A percentile compares a stretch with the other conserved stretches of the same genome.
phyloP scores from a whole-genome alignment of 1,139 yeast species.

The Wickerhamomyces sp. region DNA sequence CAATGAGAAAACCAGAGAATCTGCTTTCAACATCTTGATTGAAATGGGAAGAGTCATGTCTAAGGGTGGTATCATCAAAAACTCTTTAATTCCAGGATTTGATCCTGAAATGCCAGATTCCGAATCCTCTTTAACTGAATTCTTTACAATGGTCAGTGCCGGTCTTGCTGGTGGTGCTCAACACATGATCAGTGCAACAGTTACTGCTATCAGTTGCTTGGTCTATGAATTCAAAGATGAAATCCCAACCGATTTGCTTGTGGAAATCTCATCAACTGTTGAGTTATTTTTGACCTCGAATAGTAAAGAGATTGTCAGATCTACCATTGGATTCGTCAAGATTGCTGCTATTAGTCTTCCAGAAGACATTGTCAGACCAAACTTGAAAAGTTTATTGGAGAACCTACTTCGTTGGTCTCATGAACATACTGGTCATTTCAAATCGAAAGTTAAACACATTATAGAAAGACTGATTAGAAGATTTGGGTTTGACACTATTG shows the following conservation, averaged over 20 bases:
- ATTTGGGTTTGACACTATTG: constrained; percentile 80
- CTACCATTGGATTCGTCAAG: constrained; percentile 92
- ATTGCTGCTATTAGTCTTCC: constrained; percentile 86
- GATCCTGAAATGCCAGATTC: constrained; percentile 56
- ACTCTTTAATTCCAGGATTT: constrained; percentile 65
- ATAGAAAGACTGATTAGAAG: constrained; percentile 86
- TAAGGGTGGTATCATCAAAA: constrained; percentile 63
- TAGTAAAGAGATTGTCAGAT: constrained; percentile 88
- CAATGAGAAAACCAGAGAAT: constrained; percentile 85
- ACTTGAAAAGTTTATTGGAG: constrained; percentile 59
- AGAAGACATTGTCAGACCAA: constrained; percentile 64
- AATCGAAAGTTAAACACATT: constrained; percentile 86
- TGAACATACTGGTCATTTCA: constrained; percentile 93
- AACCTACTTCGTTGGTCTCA: constrained; percentile 90
- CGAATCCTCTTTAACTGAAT: constrained; percentile 71
- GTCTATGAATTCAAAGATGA: constrained; percentile 78
- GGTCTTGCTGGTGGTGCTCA: constrained; percentile 93
- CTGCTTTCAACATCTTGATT: constrained; percentile 71
- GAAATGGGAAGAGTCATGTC: constrained; percentile 77
- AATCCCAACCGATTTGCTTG: constrained; percentile 49
- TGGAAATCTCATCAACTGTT: constrained; percentile 81
- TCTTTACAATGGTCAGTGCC: constrained; percentile 89
- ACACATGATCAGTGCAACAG: constrained; percentile 94
- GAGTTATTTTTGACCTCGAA: constrained; percentile 87
- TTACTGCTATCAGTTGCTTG: constrained; percentile 83